A percentile compares a stretch with the other conserved stretches of the same genome.
phyloP scores from a whole-genome alignment of 2,329 filamentous ascomycete species.

The Talaromyces pinophilus region DNA sequence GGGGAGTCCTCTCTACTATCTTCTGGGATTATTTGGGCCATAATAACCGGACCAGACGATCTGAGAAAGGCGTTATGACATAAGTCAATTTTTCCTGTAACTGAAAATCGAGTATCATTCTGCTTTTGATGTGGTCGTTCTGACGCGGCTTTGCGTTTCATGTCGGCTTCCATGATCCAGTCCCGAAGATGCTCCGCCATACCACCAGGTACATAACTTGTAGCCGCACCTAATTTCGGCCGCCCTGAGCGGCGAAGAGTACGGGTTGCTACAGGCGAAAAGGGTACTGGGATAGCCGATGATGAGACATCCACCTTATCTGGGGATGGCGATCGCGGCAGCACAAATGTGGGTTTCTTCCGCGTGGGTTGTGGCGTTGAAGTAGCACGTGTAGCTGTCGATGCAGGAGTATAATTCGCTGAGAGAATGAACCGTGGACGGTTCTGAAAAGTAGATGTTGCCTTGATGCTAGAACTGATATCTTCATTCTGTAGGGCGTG shows the following conservation, averaged over 20 bases:
- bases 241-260: constrained; percentile 35
- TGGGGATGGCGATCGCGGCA: constrained; percentile 41
- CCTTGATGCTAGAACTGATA: not conserved
- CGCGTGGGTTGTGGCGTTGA: constrained; percentile 28
- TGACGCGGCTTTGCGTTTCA: constrained; percentile 30
- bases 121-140: not conserved
- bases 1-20: too few relatives aligned
- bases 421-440: constrained; percentile 37
- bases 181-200: constrained; percentile 45
- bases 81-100: constrained; percentile 12
- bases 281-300: constrained; percentile 32
- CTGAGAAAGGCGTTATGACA: constrained; percentile 18
- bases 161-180: constrained; percentile 44
- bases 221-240: constrained; percentile 24
- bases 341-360: constrained; percentile 40
- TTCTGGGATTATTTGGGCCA: constrained; percentile 11
- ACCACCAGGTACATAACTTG: constrained; percentile 39
- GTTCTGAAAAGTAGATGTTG: constrained; percentile 30
- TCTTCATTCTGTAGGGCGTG: constrained; percentile 16
- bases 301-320: constrained; percentile 24
- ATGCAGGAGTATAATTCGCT: constrained; percentile 26
- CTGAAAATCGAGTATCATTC: not conserved
- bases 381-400: constrained; percentile 20
- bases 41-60: constrained; percentile 18
- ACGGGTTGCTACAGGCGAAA: constrained; percentile 39